Percentiles rank a stretch among this genome's conserved stretches.
Conservation (phyloP, 305 asterid genomes). For the Solanum hybrid region DNA sequence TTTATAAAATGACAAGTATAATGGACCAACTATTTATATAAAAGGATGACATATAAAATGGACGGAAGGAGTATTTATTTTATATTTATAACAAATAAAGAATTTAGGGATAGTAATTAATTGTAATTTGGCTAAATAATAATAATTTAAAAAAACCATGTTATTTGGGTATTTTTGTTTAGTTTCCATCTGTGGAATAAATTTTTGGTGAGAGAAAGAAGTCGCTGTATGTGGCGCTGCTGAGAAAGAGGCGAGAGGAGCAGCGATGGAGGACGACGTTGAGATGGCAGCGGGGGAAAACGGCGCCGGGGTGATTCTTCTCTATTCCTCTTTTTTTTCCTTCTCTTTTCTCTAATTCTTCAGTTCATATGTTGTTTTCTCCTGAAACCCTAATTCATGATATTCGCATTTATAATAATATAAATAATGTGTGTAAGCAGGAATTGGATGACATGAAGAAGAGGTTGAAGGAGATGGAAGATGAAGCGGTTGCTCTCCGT, state of each 20-base stretch:
- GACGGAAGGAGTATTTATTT: too few species aligned
- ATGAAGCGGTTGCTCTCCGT: conserved; percentile 65
- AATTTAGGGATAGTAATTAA: too few species aligned
- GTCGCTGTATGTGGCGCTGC: not conserved
- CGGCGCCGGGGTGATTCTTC: conserved; percentile 21
- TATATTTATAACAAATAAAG: too few species aligned
- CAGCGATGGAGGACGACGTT: conserved; percentile 44
- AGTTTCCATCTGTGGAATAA: not conserved
- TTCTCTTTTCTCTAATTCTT: not conserved
- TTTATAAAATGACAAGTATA: too few species aligned
- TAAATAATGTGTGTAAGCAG: conserved; percentile 13
- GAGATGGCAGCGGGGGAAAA: conserved; percentile 39
- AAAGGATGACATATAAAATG: too few species aligned
- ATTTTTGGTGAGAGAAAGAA: not conserved
- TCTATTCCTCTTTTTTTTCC: not conserved
- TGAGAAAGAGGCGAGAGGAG: not conserved
- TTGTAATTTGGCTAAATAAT: not conserved
- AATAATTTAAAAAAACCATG: not conserved
- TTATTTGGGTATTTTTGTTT: not conserved
- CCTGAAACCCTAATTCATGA: conserved; percentile 26
- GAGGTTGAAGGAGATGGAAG: conserved; percentile 73
- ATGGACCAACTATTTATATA: too few species aligned
- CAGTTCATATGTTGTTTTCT: not conserved
- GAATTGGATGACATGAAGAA: conserved; percentile 64
- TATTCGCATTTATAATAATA: not conserved